Evolutionary conservation across 768 basidiomycete genomes (phyloP).

Genomic region (Dictyophora rubrovolvata): DNA sequence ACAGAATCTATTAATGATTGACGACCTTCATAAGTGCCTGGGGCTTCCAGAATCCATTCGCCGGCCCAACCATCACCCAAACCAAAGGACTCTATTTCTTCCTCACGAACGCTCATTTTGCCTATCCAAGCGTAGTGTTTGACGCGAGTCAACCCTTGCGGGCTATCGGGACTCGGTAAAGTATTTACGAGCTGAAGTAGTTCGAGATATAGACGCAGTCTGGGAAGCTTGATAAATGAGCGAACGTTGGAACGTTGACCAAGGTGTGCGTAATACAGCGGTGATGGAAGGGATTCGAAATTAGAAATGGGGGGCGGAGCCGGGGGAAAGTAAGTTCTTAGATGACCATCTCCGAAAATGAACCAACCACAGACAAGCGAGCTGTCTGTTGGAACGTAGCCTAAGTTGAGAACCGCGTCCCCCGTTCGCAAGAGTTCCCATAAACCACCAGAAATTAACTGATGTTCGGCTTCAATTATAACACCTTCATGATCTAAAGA

Average conservation of each 20-base stretch:
- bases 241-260: neutral
- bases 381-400: slow-evolving; percentile 47
- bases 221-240: neutral
- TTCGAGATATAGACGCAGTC: neutral
- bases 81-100: slow-evolving; percentile 23
- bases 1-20: slow-evolving; percentile 8
- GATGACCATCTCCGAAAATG: slow-evolving; percentile 48
- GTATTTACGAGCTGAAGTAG: neutral
- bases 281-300: slow-evolving; percentile 46
- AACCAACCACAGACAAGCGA: slow-evolving; percentile 43
- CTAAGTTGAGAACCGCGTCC: slow-evolving; percentile 73
- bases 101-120: slow-evolving; percentile 29
- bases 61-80: slow-evolving; percentile 64
- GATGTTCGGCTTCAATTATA: slow-evolving; percentile 53
- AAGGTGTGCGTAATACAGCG: slow-evolving; percentile 69
- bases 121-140: slow-evolving; percentile 62
- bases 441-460: slow-evolving; percentile 54
- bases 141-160: slow-evolving; percentile 47
- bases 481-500: slow-evolving; percentile 34
- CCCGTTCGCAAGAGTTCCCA: slow-evolving; percentile 71
- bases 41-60: slow-evolving; percentile 73
- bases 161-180: slow-evolving; percentile 53
- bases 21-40: slow-evolving; percentile 43
- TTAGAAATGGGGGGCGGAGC: slow-evolving; percentile 43
- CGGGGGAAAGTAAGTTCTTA: slow-evolving; percentile 54